Base-by-base conservation (phyloP, 163 green algal genomes). In the Scenedesmus sp. region DNA sequence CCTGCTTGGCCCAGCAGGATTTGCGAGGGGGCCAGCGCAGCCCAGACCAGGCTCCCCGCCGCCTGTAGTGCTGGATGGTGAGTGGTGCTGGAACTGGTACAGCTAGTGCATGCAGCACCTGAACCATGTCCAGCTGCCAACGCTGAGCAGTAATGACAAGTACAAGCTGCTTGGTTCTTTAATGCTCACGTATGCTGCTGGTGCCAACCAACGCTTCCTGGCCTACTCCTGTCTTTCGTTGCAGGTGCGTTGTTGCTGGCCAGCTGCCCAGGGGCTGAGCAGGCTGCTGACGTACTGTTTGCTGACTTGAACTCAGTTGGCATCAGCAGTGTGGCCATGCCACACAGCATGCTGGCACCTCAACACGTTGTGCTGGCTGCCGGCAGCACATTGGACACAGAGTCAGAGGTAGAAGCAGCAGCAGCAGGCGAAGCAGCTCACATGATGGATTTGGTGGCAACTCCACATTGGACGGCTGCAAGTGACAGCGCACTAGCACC, bases 231-330 rank as follows among this genome's bases (percentile, higher is more conserved):
- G 4, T 43, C 18, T 49, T 2, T 22, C n/a, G 73, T 33, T 80
- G 83, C 61, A 90, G 85, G 85, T 40, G 72, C n/a, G 16, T 18
- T 90, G 46, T 30, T 90, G 44, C 46, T 90, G 44, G 46, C 12
- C 43, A 85, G 85, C 51, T 79, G 72, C 33, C 70, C 70, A 53
- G 72, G 30, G n/a, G 85, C 85, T 18, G 2, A 22, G 30, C 33
- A 24, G 15, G n/a, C 85, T 83, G 85, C 30, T 73, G 85, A 70
- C 37, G 68, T 89, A 13, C 35, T 59, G 30, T 37, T 53, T 35
- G 85, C 30, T 33, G 85, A 90, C 85, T 73, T 90, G 13, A 85
- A 42, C 46, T 79, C 70, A 1, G 26, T 40, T 51, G 35, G 61
- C 35, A 44, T 90, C 46, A 90, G 40, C 65, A 70, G 65, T 46